Conservation (phyloP, 257 asterid genomes). For the Plantago major region DNA sequence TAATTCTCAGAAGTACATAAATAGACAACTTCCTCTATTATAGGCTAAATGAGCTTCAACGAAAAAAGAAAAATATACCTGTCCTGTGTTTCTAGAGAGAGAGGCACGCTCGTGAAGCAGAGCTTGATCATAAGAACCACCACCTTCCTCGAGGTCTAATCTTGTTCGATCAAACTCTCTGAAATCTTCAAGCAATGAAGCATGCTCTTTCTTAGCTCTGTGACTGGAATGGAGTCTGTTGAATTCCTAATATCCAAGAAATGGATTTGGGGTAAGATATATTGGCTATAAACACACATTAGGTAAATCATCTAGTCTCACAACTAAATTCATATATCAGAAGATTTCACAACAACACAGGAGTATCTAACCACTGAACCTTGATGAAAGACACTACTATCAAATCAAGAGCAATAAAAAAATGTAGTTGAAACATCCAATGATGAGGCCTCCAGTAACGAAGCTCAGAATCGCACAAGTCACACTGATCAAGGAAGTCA, state of each 20-base stretch:
- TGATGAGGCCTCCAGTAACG: constrained; percentile 13
- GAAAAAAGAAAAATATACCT: constrained; percentile 42
- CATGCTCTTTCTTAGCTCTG: constrained; percentile 95
- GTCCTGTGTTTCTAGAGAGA: constrained; percentile 69
- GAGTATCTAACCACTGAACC: not conserved
- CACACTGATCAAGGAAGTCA: constrained; percentile 10
- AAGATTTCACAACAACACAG: constrained; percentile 12
- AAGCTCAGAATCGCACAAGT: constrained; percentile 4
- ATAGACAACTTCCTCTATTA: constrained; percentile 13
- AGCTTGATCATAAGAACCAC: constrained; percentile 78
- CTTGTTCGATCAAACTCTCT: constrained; percentile 93
- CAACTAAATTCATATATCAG: constrained; percentile 10
- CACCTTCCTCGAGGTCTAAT: constrained; percentile 92
- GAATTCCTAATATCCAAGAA: constrained; percentile 57
- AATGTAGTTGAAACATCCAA: not conserved
- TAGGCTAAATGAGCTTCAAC: constrained; percentile 13
- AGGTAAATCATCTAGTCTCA: constrained; percentile 8
- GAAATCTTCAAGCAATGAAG: constrained; percentile 91
- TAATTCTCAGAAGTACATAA: not conserved
- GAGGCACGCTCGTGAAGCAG: constrained; percentile 86
- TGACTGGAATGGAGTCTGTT: constrained; percentile 80
- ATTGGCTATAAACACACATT: constrained; percentile 15
- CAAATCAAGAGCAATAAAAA: not conserved
- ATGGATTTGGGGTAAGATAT: constrained; percentile 2
- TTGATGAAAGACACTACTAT: not conserved